Evolutionary conservation across 345 rosid genomes (phyloP).

Genomic region (Kandelia obovata): DNA sequence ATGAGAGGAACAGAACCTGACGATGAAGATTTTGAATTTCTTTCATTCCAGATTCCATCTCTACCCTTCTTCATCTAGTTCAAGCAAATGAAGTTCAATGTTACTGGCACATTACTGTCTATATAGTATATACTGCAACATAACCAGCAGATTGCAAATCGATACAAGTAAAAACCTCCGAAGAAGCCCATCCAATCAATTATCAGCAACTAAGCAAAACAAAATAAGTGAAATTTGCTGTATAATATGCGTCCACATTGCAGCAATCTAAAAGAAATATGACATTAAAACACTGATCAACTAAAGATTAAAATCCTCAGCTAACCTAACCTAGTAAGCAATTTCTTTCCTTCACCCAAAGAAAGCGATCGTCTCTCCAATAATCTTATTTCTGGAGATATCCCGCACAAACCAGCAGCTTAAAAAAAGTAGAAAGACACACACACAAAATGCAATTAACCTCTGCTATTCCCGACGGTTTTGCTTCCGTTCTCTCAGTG

Average conservation of each 20-base stretch:
- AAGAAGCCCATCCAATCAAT: background rate
- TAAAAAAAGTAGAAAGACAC: no score
- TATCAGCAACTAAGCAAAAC: background rate
- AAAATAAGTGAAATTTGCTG: background rate
- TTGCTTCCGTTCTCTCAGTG: conserved; percentile 2
- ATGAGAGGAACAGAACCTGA: conserved; percentile 63
- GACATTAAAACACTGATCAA: background rate
- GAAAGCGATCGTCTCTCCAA: background rate
- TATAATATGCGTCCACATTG: no score
- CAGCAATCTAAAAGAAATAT: background rate
- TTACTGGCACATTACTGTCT: background rate
- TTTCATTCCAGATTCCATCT: conserved; percentile 47
- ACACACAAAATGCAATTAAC: background rate
- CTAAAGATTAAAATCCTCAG: background rate
- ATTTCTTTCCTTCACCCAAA: background rate
- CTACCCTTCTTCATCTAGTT: conserved; percentile 61
- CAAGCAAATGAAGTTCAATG: conserved; percentile 1
- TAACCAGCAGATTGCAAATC: background rate
- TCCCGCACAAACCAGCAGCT: background rate
- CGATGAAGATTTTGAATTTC: conserved; percentile 50
- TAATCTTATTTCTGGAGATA: background rate
- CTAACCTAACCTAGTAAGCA: background rate
- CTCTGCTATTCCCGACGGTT: background rate
- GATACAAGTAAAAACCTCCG: background rate
- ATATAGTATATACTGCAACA: background rate